A percentile compares a stretch with the other conserved stretches of the same genome.
Evolutionary conservation across 345 rosid genomes (phyloP).

Genomic region (Barbarea vulgaris): DNA sequence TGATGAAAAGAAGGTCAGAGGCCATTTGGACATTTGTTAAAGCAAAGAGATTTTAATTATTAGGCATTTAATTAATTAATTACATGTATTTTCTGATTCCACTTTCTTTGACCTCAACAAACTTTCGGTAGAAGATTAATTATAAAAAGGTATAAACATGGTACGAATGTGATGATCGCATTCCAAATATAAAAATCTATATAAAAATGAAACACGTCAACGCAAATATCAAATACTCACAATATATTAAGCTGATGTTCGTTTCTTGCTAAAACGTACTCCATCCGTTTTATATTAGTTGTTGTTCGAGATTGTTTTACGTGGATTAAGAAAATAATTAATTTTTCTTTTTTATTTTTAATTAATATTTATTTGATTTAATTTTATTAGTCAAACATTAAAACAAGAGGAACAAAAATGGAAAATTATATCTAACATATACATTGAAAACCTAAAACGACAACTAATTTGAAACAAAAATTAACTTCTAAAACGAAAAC

Average conservation of each 20-base stretch:
- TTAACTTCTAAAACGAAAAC: no score
- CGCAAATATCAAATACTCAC: background rate
- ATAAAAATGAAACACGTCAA: conserved; percentile 11
- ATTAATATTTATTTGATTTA: no score
- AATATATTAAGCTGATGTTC: background rate
- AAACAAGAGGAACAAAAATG: no score
- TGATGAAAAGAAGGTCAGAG: conserved; percentile 26
- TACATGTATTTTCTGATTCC: background rate
- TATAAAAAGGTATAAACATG: conserved; percentile 5
- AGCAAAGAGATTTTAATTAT: background rate
- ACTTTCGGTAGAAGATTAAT: conserved; percentile 36
- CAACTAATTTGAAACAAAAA: no score
- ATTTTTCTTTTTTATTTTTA: no score
- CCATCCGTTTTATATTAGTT: no score
- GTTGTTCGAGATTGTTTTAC: no score
- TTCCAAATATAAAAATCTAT: background rate
- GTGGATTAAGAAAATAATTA: no score
- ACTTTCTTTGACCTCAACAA: conserved; percentile 32
- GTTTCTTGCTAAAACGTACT: background rate
- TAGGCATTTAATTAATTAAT: conserved; percentile 7
- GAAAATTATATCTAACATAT: no score
- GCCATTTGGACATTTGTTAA: conserved; percentile 18
- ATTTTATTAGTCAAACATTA: no score
- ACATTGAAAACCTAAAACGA: no score
- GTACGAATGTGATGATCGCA: conserved; percentile 17